Evolutionary conservation across 2,329 filamentous ascomycete genomes (phyloP), one percentile per base, ranked within the genome.

Genomic region (Neofusicoccum cordaticola): DNA sequence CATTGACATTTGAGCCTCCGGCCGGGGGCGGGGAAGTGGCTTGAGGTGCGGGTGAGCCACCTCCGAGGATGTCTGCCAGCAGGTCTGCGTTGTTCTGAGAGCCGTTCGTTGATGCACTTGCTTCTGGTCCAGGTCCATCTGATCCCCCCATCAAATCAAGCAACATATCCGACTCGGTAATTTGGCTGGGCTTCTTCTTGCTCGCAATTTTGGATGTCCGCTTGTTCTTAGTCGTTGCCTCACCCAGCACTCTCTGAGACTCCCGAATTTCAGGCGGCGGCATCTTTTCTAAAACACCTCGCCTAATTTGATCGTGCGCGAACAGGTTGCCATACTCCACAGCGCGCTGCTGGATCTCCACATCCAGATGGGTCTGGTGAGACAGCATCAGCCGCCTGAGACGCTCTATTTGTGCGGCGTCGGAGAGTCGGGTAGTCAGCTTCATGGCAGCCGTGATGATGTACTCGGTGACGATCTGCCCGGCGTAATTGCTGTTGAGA

Each of bases 281-380:
- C 96, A 99, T 99, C 77, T 95, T 96, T 79, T 99, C 95, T 11
- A 99, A 82, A 2, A 99, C 95, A 65, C 95, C 95, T 66, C 86
- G 86, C 63, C 94, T 88, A 64, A 99, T 91, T 66, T 92, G 84
- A 70, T 99, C 93, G 72, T 92, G 92, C 0, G 87, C 86, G 72
- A 99, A 98, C n/a, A 99, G 83, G 73, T 98, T 98, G 65, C 89
- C 87, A 72, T 98, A 99, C 77, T 99, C 95, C 19, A 97, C 93
- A 4, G 94, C 91, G 75, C 95, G 88, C 78, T 99, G 95, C 77
- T 99, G 96, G 27, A 98, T 90, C 77, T 99, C 95, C 31, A 98
- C 90, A 72, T 96, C 94, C 61, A 99, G 83, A 75, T 95, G 96
- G 8, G 92, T 90, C 67, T 94, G 90, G 72, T 96, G 87, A 67